Conservation (phyloP, 768 basidiomycete genomes). For the Pleurotus platypus region DNA sequence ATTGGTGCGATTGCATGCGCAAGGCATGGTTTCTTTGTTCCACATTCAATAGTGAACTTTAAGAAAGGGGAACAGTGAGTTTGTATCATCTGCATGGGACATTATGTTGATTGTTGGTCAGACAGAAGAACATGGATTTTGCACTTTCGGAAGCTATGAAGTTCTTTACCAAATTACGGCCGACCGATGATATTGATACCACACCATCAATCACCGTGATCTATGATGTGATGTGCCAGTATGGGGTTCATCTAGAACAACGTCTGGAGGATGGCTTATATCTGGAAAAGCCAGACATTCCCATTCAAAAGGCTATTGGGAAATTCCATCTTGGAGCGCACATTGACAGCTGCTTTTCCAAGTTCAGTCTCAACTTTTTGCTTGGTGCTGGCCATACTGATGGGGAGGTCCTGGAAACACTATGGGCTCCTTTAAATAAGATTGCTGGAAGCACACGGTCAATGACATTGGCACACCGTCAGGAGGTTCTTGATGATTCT, state of each 20-base stretch:
- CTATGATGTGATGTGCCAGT: slow-evolving; percentile 28
- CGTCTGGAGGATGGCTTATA: slow-evolving; percentile 9
- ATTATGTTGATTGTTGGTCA: neutral
- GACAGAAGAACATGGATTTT: slow-evolving; percentile 27
- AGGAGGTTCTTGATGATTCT: slow-evolving; percentile 32
- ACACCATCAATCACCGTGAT: slow-evolving; percentile 10
- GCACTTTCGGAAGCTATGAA: slow-evolving; percentile 17
- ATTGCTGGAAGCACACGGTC: slow-evolving; percentile 22
- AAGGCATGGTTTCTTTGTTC: slow-evolving; percentile 26
- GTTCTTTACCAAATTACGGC: neutral
- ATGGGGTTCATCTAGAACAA: slow-evolving; percentile 13
- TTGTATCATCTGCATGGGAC: neutral
- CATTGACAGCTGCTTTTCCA: slow-evolving; percentile 10
- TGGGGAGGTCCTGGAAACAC: slow-evolving; percentile 30
- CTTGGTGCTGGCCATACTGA: slow-evolving; percentile 22
- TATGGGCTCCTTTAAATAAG: slow-evolving; percentile 25
- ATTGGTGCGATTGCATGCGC: slow-evolving; percentile 26
- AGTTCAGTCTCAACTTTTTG: slow-evolving; percentile 24
- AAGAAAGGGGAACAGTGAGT: slow-evolving; percentile 24
- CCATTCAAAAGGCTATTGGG: slow-evolving; percentile 1
- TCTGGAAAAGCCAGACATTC: slow-evolving; percentile 3
- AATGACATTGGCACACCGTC: slow-evolving; percentile 24
- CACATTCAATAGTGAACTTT: slow-evolving; percentile 25
- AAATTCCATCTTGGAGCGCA: slow-evolving; percentile 19
- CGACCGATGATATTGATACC: neutral